Conservation (phyloP, 495 filamentous ascomycete species). For the Hypomontagnella monticulosa region DNA sequence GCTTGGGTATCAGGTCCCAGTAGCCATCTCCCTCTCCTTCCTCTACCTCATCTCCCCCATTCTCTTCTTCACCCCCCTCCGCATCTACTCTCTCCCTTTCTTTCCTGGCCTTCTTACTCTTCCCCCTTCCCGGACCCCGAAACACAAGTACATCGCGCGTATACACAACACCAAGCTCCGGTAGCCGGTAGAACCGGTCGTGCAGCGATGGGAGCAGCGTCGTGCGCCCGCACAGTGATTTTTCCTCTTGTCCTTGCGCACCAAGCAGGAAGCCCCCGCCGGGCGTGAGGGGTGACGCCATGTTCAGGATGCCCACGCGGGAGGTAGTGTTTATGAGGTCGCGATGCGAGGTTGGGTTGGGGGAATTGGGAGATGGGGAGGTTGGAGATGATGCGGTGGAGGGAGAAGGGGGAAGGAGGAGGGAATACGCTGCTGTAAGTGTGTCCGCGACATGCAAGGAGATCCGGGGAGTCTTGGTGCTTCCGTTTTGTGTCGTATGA, state of each 20-base stretch:
- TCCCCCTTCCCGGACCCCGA: not conserved
- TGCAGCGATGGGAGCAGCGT: conserved; percentile 67
- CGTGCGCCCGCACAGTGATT: conserved; percentile 68
- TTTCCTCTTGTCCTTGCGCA: conserved; percentile 69
- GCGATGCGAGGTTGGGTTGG: no score
- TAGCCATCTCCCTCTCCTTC: not conserved
- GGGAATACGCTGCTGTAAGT: conserved; percentile 53
- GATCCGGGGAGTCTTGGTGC: conserved; percentile 42
- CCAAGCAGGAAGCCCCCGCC: conserved; percentile 70
- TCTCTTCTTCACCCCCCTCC: conserved; percentile 49
- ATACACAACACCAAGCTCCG: conserved; percentile 63
- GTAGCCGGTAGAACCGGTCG: conserved; percentile 65
- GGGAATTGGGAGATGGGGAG: no score
- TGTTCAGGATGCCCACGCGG: conserved; percentile 66
- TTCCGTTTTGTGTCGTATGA: not conserved
- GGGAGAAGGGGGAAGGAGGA: conserved; percentile 35
- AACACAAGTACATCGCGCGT: conserved; percentile 59
- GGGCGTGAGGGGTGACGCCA: conserved; percentile 64
- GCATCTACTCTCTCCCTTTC: conserved; percentile 16
- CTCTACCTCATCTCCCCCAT: conserved; percentile 26
- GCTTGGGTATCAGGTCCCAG: conserved; percentile 41
- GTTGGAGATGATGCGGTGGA: not conserved
- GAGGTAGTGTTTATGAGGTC: conserved; percentile 34
- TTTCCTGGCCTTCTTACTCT: not conserved
- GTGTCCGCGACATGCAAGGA: conserved; percentile 57